Evolutionary conservation across 2,329 filamentous ascomycete species (phyloP), one percentile per base, ranked within the genome.

Genomic region (Aspergillus uvarum): DNA sequence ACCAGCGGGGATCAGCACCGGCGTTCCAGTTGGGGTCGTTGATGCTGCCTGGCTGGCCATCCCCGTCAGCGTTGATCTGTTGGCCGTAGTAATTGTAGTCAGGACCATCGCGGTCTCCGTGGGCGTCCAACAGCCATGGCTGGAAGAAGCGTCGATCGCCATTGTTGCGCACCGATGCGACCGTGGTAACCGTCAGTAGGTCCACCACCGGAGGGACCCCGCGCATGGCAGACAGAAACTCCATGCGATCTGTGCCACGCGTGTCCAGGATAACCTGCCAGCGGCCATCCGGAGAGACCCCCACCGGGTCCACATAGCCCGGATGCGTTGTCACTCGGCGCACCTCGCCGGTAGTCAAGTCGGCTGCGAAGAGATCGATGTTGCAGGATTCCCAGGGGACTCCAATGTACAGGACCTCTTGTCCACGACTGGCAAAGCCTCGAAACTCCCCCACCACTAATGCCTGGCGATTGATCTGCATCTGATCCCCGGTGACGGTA

Each of bases 241-340:
- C 26, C 26, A 26, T 26, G 5, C 26, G 26, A 26, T 26, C 26
- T 2, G 26, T 26, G 4, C 74, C 76, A 14, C 79, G 76, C 0
- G 79, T 82, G 57, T 82, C 79, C 68, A 81, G 72, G 12, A 76
- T 70, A 14, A 78, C 76, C 19, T 74, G 66, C 75, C 78, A 82
- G n/a, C 76, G 50, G 59, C 79, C 70, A 62, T 82, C 79, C 1
- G 73, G 70, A 0, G 80, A 80, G 52, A 80, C 69, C 32, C 73
- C 71, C 3, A 81, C 64, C 0, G 78, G 79, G 51, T 82, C 79
- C 5, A 68, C 67, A 54, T 82, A 82, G 31, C 78, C 79, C 0
- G 79, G 78, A 59, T 81, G 76, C 19, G 64, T 72, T 2, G 78
- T 82, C 1, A 82, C 66, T 0, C 79, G 76, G 19, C 78, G 73